phyloP scores from a whole-genome alignment of 768 basidiomycete genomes.

The Boletus subcaerulescens region DNA sequence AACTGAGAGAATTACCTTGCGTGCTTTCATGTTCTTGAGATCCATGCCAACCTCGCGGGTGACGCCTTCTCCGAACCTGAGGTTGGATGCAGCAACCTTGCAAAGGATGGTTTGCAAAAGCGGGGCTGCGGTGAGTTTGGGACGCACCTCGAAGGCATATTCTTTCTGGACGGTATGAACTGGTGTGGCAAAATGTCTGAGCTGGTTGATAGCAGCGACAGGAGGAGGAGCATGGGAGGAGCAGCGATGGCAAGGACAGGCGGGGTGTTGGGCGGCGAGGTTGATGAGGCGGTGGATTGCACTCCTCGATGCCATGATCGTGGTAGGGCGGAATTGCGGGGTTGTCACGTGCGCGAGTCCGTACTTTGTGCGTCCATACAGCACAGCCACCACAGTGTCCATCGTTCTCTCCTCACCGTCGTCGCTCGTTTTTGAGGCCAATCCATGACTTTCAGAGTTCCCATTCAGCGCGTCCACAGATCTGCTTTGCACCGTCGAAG shows the following conservation, averaged over 20 bases:
- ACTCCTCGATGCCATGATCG: constrained; percentile 28
- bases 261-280: constrained; percentile 61
- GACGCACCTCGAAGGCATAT: constrained; percentile 82
- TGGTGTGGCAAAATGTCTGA: constrained; percentile 76
- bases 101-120: not conserved
- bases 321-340: not conserved
- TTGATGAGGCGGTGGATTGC: constrained; percentile 73
- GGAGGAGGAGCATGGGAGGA: constrained; percentile 42
- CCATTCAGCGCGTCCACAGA: constrained; percentile 45
- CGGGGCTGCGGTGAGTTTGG: not conserved
- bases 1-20: constrained; percentile 52
- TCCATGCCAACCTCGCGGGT: constrained; percentile 92
- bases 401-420: not conserved
- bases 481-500: constrained; percentile 37
- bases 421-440: constrained; percentile 1
- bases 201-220: constrained; percentile 46
- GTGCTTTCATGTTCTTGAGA: constrained; percentile 88
- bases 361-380: not conserved
- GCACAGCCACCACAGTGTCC: constrained; percentile 17
- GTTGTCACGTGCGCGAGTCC: constrained; percentile 6
- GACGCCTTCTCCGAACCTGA: constrained; percentile 88
- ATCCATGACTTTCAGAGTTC: constrained; percentile 42
- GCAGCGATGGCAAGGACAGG: constrained; percentile 79
- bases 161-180: constrained; percentile 73
- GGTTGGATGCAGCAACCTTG: constrained; percentile 82